A percentile compares a stretch with the other conserved stretches of the same genome.
phyloP scores from a whole-genome alignment of 495 filamentous ascomycete species.

The Aspergillus hancockii region DNA sequence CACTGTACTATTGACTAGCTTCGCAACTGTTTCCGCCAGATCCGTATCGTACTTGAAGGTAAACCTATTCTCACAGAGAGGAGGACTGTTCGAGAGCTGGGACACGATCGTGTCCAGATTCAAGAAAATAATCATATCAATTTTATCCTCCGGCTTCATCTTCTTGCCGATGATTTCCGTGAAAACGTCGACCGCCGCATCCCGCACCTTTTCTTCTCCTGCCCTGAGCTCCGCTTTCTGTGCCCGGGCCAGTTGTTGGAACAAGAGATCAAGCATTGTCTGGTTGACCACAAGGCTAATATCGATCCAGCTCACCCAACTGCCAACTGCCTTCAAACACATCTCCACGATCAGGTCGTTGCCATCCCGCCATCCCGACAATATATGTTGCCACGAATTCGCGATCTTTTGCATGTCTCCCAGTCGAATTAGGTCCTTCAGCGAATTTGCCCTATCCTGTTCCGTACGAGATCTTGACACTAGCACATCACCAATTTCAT shows the following conservation, averaged over 20 bases:
- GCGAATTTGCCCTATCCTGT: constrained; percentile 71
- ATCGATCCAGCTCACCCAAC: constrained; percentile 98
- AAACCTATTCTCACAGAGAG: constrained; percentile 71
- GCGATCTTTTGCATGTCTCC: constrained; percentile 86
- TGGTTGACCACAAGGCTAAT: constrained; percentile 90
- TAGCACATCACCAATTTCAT: constrained; percentile 93
- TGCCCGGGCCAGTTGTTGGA: constrained; percentile 71
- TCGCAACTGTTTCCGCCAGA: constrained; percentile 89
- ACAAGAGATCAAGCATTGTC: constrained; percentile 76
- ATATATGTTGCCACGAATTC: constrained; percentile 85
- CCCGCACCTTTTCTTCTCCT: constrained; percentile 71
- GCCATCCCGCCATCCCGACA: constrained; percentile 74
- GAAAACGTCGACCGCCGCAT: constrained; percentile 88
- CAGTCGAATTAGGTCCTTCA: constrained; percentile 86
- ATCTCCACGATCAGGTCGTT: constrained; percentile 78
- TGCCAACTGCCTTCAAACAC: constrained; percentile 82
- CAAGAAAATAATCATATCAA: constrained; percentile 87
- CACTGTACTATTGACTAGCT: constrained; percentile 89
- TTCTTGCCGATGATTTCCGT: constrained; percentile 96
- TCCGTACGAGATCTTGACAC: constrained; percentile 74
- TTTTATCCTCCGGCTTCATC: constrained; percentile 91
- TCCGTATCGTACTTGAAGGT: constrained; percentile 90
- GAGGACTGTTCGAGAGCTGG: constrained; percentile 77
- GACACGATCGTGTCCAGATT: constrained; percentile 80
- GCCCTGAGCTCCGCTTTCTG: constrained; percentile 48